Percentiles rank a stretch among this genome's conserved stretches.
These are phyloP conservation scores for Lachnum nothofagi DNA, from an alignment of 2,329 filamentous ascomycete species.

Conservation along the genomic window DNA sequence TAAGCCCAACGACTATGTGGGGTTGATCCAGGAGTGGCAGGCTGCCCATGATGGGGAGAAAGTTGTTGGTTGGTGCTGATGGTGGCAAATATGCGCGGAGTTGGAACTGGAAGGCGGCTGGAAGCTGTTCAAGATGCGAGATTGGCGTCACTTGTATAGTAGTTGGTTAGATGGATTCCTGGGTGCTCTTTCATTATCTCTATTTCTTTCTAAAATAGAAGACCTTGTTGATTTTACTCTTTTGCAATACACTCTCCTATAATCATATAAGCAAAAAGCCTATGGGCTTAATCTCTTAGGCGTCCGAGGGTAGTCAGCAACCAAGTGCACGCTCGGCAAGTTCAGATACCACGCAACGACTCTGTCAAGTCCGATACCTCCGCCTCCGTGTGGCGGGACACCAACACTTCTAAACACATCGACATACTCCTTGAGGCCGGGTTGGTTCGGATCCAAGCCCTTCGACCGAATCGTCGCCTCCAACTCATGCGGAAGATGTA, in stretches of 20 bases:
- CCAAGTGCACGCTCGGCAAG: slow-evolving; percentile 54
- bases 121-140: no score
- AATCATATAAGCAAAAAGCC: slow-evolving; percentile 1
- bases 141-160: no score
- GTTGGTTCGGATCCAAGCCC: slow-evolving; percentile 70
- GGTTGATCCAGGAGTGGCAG: slow-evolving; percentile 39
- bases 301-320: slow-evolving; percentile 54
- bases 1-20: slow-evolving; percentile 40
- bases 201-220: no score
- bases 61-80: no score
- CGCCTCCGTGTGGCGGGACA: slow-evolving; percentile 84
- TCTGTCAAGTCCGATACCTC: slow-evolving; percentile 83
- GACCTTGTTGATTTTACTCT: neutral
- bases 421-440: slow-evolving; percentile 84
- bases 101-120: no score
- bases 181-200: no score
- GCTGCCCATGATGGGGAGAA: no score
- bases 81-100: no score
- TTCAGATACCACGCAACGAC: slow-evolving; percentile 65
- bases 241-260: neutral
- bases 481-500: slow-evolving; percentile 72
- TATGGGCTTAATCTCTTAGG: slow-evolving; percentile 54
- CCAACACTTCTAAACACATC: slow-evolving; percentile 75
- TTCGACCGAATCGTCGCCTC: slow-evolving; percentile 71
- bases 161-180: no score